Conservation (phyloP, 2,329 filamentous ascomycete genomes). For the Blumeriella jaapii region DNA sequence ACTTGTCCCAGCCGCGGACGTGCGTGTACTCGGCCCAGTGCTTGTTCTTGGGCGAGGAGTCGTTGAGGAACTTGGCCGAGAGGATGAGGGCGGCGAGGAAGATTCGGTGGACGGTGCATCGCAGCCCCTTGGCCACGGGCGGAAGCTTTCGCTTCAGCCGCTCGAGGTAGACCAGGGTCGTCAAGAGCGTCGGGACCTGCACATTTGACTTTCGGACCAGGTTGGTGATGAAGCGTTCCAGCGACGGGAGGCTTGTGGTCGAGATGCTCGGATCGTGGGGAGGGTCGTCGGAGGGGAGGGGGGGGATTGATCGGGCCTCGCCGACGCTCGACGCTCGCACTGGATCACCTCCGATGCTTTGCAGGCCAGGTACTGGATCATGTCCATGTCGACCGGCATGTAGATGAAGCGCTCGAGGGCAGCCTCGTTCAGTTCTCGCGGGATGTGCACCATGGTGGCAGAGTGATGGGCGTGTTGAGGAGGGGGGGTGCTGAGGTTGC, state of each 20-base stretch:
- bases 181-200: slow-evolving; percentile 95
- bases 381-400: slow-evolving; percentile 59
- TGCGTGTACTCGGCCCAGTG: slow-evolving; percentile 94
- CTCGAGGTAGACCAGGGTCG: slow-evolving; percentile 83
- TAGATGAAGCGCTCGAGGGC: slow-evolving; percentile 75
- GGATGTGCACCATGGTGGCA: slow-evolving; percentile 13
- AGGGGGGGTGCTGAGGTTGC: not conserved
- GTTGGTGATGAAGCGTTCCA: slow-evolving; percentile 86
- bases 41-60: slow-evolving; percentile 99
- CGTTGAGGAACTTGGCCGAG: slow-evolving; percentile 94
- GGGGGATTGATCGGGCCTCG: slow-evolving; percentile 33
- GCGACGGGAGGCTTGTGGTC: slow-evolving; percentile 49
- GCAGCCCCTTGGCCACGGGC: slow-evolving; percentile 88
- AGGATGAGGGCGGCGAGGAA: slow-evolving; percentile 81
- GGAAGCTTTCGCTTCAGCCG: slow-evolving; percentile 77
- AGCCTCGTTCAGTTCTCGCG: slow-evolving; percentile 42
- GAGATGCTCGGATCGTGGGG: slow-evolving; percentile 29
- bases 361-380: slow-evolving; percentile 66
- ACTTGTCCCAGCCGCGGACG: slow-evolving; percentile 52
- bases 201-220: slow-evolving; percentile 90
- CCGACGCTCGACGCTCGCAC: slow-evolving; percentile 54
- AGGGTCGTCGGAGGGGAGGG: slow-evolving; percentile 38
- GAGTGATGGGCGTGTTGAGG: slow-evolving; percentile 2
- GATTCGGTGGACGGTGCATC: slow-evolving; percentile 94
- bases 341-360: slow-evolving; percentile 70